phyloP scores from a whole-genome alignment of 208 protist species.

The Trypanosoma platydactyli region DNA sequence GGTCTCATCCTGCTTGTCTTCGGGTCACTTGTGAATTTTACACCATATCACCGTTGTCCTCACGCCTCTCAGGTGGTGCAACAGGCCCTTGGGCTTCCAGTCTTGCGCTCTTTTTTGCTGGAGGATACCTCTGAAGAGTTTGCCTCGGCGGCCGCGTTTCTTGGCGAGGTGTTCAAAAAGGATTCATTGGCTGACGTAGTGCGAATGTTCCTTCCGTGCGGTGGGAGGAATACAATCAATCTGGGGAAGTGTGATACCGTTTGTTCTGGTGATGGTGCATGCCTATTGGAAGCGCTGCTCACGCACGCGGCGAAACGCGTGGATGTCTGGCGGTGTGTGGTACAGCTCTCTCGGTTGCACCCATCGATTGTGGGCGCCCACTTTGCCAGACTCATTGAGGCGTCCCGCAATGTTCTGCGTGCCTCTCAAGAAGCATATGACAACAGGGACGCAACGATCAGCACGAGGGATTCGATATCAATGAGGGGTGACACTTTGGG shows the following conservation, averaged over 20 bases:
- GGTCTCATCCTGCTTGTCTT: constrained; percentile 32
- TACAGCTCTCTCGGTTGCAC: constrained; percentile 68
- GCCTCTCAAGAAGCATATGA: constrained; percentile 8
- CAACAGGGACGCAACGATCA: constrained; percentile 1
- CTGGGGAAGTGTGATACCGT: not conserved
- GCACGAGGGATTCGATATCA: not conserved
- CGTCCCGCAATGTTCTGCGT: constrained; percentile 37
- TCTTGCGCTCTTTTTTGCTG: constrained; percentile 36
- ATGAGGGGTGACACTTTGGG: constrained; percentile 37
- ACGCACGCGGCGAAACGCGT: constrained; percentile 47
- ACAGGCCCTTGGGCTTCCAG: constrained; percentile 43
- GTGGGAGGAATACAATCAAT: not conserved
- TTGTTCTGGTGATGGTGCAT: constrained; percentile 9
- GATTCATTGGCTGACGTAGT: constrained; percentile 13
- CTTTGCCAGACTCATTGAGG: constrained; percentile 46
- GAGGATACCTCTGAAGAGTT: constrained; percentile 6
- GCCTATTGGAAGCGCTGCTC: constrained; percentile 46
- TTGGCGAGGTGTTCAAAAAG: constrained; percentile 18
- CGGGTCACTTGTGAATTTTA: constrained; percentile 42
- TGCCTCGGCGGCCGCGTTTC: constrained; percentile 15
- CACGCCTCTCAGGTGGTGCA: constrained; percentile 39
- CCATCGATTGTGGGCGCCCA: constrained; percentile 52
- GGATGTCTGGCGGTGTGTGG: constrained; percentile 75
- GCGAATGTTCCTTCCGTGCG: not conserved
- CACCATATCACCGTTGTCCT: constrained; percentile 76